Percentiles rank a stretch among this genome's conserved stretches.
These are phyloP conservation scores for Paramecium biaurelia DNA, from an alignment of 73 alveolate genomes.

Conservation along the genomic window DNA sequence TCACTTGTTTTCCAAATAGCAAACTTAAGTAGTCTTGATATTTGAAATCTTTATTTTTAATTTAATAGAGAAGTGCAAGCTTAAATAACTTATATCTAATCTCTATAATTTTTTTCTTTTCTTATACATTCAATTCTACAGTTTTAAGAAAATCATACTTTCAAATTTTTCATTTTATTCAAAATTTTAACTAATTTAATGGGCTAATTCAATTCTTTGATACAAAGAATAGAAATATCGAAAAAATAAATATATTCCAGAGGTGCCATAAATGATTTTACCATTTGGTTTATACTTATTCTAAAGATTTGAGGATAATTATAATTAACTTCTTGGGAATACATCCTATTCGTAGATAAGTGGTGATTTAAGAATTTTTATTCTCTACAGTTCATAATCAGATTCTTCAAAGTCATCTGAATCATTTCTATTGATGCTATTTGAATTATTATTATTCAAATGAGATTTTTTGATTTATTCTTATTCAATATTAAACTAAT, in stretches of 20 bases:
- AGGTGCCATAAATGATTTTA: not conserved
- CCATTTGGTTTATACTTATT: not conserved
- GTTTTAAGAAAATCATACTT: not conserved
- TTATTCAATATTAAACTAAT: not conserved
- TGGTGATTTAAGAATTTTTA: not conserved
- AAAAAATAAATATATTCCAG: conserved; percentile 14
- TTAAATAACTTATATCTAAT: conserved; percentile 2
- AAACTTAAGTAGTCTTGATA: not conserved
- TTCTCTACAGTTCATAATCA: not conserved
- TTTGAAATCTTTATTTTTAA: conserved; percentile 15
- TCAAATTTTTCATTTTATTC: conserved; percentile 1
- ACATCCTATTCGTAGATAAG: not conserved
- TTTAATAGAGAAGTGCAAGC: not conserved
- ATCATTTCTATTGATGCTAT: not conserved
- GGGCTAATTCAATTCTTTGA: conserved; percentile 35
- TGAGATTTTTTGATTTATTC: not conserved
- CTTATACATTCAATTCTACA: not conserved
- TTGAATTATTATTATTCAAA: not conserved
- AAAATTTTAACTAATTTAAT: not conserved
- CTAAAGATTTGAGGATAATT: not conserved
- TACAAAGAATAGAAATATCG: conserved; percentile 30
- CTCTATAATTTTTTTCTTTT: not conserved
- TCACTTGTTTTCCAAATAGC: conserved; percentile 32
- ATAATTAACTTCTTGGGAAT: not conserved
- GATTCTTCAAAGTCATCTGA: conserved; percentile 24